These are phyloP conservation scores for Setomelanomma holmii DNA, from an alignment of 2,329 filamentous ascomycete species.

Conservation along the genomic window DNA sequence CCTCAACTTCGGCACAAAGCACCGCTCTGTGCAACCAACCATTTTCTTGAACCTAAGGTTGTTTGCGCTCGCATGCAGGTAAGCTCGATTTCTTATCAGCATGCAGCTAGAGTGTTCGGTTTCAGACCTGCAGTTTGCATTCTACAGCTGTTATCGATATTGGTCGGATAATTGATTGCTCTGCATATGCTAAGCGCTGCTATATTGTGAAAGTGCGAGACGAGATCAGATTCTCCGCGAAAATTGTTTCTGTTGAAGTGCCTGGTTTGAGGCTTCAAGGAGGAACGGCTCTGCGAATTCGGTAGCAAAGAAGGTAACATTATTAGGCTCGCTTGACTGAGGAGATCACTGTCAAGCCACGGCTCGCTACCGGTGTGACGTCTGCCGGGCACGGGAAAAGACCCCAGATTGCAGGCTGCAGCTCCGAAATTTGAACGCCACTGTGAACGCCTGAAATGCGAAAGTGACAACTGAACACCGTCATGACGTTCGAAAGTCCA, in stretches of 20 bases:
- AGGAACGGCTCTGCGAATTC: neutral
- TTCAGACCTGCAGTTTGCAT: neutral
- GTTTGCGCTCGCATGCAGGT: neutral
- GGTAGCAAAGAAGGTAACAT: neutral
- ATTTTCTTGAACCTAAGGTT: no score
- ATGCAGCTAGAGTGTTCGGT: neutral
- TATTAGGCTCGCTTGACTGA: neutral
- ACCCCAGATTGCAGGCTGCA: neutral
- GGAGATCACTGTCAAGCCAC: neutral
- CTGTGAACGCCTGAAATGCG: neutral
- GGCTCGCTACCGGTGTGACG: neutral
- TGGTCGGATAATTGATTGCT: neutral
- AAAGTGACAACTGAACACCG: neutral
- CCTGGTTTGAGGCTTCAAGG: neutral
- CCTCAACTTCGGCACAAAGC: no score
- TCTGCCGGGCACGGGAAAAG: neutral
- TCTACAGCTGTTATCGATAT: neutral
- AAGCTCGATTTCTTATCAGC: neutral
- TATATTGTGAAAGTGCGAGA: neutral
- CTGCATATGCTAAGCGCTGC: conserved; percentile 1
- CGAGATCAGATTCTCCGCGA: neutral
- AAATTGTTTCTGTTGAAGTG: neutral
- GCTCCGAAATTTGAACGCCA: neutral
- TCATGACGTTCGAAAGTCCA: neutral
- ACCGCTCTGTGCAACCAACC: no score